These are phyloP conservation scores for Fusarium kyushuense DNA, from an alignment of 2,329 filamentous ascomycete genomes.

Conservation along the genomic window DNA sequence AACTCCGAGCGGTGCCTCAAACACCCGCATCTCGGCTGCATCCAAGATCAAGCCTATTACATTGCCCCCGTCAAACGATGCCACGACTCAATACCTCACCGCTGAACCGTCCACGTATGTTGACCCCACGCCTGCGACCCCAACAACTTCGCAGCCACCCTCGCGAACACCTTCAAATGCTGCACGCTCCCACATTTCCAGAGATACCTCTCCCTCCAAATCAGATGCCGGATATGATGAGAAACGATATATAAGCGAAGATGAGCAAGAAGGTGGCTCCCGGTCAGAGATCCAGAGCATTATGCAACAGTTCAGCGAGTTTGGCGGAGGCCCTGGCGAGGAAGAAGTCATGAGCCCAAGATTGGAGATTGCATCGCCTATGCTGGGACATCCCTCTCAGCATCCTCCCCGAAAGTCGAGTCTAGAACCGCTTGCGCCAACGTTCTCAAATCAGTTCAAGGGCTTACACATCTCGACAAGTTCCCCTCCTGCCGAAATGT, in stretches of 20 bases:
- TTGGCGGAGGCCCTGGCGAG: slow-evolving; percentile 75
- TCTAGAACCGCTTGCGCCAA: slow-evolving; percentile 75
- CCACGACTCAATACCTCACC: slow-evolving; percentile 58
- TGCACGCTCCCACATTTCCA: slow-evolving; percentile 59
- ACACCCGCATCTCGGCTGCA: slow-evolving; percentile 60
- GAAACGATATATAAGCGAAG: slow-evolving; percentile 68
- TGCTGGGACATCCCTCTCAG: slow-evolving; percentile 73
- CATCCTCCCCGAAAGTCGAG: slow-evolving; percentile 90
- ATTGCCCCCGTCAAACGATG: slow-evolving; percentile 52
- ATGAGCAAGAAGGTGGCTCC: slow-evolving; percentile 75
- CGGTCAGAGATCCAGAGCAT: slow-evolving; percentile 94
- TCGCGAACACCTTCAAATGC: slow-evolving; percentile 70
- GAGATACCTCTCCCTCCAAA: slow-evolving; percentile 64
- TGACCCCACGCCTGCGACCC: slow-evolving; percentile 70
- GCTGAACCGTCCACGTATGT: slow-evolving; percentile 64
- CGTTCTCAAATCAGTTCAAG: slow-evolving; percentile 62
- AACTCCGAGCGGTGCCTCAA: slow-evolving; percentile 29
- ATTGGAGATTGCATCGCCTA: slow-evolving; percentile 83
- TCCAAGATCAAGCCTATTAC: slow-evolving; percentile 63
- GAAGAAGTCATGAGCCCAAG: slow-evolving; percentile 94
- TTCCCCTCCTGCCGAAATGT: slow-evolving; percentile 55
- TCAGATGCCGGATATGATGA: slow-evolving; percentile 69
- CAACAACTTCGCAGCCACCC: slow-evolving; percentile 65
- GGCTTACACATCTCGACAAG: slow-evolving; percentile 56
- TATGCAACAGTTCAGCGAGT: slow-evolving; percentile 93